A percentile compares a stretch with the other conserved stretches of the same genome.
Evolutionary conservation across 1,284 basidiomycete genomes (phyloP).

Genomic region (Ceratobasidium sp.): DNA sequence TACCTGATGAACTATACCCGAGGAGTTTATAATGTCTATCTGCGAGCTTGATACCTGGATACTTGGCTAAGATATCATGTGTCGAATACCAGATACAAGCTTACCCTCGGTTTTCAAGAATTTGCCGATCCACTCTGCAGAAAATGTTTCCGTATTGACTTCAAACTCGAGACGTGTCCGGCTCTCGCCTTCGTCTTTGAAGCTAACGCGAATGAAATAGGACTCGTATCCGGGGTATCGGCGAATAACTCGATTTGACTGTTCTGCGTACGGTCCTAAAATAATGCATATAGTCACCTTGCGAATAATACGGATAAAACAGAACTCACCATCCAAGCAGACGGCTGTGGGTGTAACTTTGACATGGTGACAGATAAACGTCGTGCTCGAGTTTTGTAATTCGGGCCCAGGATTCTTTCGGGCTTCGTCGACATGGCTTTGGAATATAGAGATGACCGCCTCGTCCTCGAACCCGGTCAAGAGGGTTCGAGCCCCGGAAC

Average conservation of each 20-base stretch:
- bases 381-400: not conserved
- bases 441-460: conserved; percentile 1
- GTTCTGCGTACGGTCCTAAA: conserved; percentile 36
- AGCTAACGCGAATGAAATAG: conserved; percentile 38
- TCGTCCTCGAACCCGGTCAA: not conserved
- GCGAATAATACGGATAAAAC: not conserved
- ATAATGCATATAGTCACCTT: not conserved
- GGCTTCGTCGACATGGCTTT: not conserved
- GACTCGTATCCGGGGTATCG: conserved; percentile 31
- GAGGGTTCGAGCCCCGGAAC: not conserved
- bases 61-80: not conserved
- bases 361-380: conserved; percentile 25
- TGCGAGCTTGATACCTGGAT: conserved; percentile 23
- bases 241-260: conserved; percentile 39
- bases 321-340: conserved; percentile 7
- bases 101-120: conserved; percentile 27
- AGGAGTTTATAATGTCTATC: conserved; percentile 25
- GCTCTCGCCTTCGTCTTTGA: conserved; percentile 36
- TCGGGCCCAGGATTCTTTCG: not conserved
- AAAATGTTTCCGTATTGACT: conserved; percentile 33
- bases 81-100: not conserved
- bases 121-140: conserved; percentile 15
- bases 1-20: conserved; percentile 36
- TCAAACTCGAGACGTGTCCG: conserved; percentile 33
- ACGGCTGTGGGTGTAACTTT: conserved; percentile 33